Base-by-base conservation (phyloP, 176 grass and related monocot genomes). In the Phoenix dactylifera region DNA sequence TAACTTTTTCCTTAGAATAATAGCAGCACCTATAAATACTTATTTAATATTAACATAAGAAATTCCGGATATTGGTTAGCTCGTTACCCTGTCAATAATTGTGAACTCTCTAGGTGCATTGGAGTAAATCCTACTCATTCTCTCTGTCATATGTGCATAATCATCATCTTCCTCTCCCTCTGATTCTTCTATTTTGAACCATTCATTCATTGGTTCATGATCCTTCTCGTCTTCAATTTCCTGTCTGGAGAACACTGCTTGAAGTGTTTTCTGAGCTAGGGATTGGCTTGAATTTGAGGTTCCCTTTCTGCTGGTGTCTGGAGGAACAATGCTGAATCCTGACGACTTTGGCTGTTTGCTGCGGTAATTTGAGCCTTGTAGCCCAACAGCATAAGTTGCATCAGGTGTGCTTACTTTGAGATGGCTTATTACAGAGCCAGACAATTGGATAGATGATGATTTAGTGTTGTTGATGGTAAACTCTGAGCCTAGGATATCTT, bases 321-420 rank as follows among this genome's bases (percentile, higher is more conserved):
- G 83, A 1, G 78, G 87, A 10, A 82, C 26, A 71, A 96, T 80
- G 67, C 68, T 71, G 52, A 88, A 88, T 54, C 80, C 80, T 3
- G 81, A 85, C n/a, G 71, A 22, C 35, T 76, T 12, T 0, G 83
- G 83, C 60, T 65, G 73, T 30, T 57, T 73, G 72, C 62, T 60
- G 30, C 39, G 72, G 72, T 96, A 96, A 72, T 74, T 83, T 15
- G 78, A 77, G 68, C 83, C 78, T 56, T 88, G 78, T 1, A 96
- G 75, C 23, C 87, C 87, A 54, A 80, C 57, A 0, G 79, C 78
- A 72, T 90, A 96, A 59, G 86, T 82, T 54, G 92, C 92, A 39
- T 90, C 87, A 1, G 86, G 92, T 7, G 92, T 96, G 83, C 92
- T 90, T 64, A 86, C 78, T 28, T 82, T 89, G 52, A 96, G 72